Evolutionary conservation across 306 rosid species (phyloP).

Genomic region (Quercus variabilis): DNA sequence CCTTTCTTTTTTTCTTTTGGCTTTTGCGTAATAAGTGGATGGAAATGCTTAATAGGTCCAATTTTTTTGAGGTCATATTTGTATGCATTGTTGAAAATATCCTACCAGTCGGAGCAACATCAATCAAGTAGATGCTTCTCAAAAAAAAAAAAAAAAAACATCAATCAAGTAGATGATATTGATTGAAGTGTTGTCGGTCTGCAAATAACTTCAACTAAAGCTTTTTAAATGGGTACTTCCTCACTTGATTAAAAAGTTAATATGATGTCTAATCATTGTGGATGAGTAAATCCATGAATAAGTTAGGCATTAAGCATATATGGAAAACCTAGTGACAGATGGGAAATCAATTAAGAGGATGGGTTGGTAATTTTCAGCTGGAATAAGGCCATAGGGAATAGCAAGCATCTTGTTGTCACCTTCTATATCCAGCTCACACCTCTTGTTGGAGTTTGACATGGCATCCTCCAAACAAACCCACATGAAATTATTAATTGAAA

Average conservation of each 20-base stretch:
- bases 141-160: too few species aligned
- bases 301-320: conserved; percentile 22
- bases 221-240: neutral
- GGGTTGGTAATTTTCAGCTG: conserved; percentile 37
- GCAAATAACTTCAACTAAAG: too few species aligned
- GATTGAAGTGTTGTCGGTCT: too few species aligned
- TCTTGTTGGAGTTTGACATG: conserved; percentile 55
- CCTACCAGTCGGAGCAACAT: too few species aligned
- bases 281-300: conserved; percentile 8
- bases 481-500: conserved; percentile 59
- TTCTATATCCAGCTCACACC: conserved; percentile 70
- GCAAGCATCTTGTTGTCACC: conserved; percentile 61
- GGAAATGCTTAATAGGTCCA: neutral
- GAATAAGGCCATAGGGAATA: conserved; percentile 33
- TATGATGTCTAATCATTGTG: conserved; percentile 15
- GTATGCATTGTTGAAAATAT: too few species aligned
- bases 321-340: conserved; percentile 39
- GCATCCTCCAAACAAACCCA: conserved; percentile 62
- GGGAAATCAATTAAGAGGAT: conserved; percentile 49
- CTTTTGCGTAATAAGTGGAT: neutral
- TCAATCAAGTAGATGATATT: too few species aligned
- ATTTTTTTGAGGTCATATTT: neutral
- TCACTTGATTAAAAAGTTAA: conserved; percentile 17
- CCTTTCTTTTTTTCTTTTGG: neutral
- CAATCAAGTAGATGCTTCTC: too few species aligned